Evolutionary conservation across 1,284 basidiomycete species (phyloP), one percentile per base, ranked within the genome.

Genomic region (Sanguinoderma infundibulare): DNA sequence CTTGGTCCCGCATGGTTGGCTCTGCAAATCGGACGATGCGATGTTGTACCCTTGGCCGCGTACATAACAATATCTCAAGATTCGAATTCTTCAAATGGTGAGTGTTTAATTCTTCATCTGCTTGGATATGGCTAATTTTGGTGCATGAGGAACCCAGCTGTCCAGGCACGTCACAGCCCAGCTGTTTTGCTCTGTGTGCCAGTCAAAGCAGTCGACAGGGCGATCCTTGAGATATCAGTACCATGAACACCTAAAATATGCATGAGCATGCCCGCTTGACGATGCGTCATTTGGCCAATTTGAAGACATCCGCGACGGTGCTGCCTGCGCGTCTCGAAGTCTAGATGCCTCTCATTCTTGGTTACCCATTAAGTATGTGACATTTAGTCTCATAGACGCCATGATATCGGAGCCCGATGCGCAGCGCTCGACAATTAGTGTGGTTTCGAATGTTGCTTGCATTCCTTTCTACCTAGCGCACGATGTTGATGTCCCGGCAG

Each of bases 291-390:
- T 32, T 15, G 8, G 26, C 46, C 28, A 32, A 14, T 10, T 32
- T 14, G 28, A 9, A 17, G 10, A 9, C n/a, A 17, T 32, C 28
- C 32, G 20, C 17, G 28, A 40, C 1, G 12, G 32, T 22, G 28
- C 26, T 26, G 22, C 17, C 32, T 36, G 22, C 38, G n/a, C 17
- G 38, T 30, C 39, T 12, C 52, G 26, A 30, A 32, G 28, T 7
- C 17, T 15, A 20, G 39, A 35, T 32, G 49, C 39, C 32, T n/a
- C 38, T 58, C 56, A 26, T 52, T 55, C 53, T 46, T 44, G n/a
- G 36, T 42, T 58, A 44, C 50, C 56, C n/a, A n/a, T n/a, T n/a
- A n/a, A 36, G 35, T 58, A 32, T 38, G 28, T 17, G 36, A 39
- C 38, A 40, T 34, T 46, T 17, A 20, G 28, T n/a, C 47, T 42